A percentile compares a stretch with the other conserved stretches of the same genome.
These are phyloP conservation scores for Brassica rapa DNA, from an alignment of 345 rosid genomes.

Conservation along the genomic window DNA sequence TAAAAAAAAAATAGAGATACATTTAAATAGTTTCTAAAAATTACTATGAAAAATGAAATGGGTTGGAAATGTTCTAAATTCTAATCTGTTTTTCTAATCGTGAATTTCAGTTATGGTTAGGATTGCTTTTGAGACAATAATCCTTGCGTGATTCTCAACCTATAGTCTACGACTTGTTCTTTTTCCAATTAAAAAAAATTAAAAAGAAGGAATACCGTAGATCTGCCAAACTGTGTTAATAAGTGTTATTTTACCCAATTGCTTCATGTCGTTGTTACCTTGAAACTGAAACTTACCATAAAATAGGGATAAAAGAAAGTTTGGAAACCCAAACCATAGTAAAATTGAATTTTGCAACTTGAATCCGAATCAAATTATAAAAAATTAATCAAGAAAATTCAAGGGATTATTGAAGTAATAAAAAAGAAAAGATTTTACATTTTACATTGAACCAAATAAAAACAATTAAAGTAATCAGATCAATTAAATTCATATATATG, in stretches of 20 bases:
- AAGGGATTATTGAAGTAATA: too few species aligned
- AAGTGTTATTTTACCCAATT: neutral
- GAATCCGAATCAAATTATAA: neutral
- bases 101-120: too few species aligned
- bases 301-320: neutral
- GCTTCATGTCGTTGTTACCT: neutral
- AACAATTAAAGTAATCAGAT: too few species aligned
- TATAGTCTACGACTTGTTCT: constrained; percentile 9
- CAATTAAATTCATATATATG: too few species aligned
- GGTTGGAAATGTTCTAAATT: too few species aligned
- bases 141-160: neutral
- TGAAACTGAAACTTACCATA: neutral
- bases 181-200: neutral
- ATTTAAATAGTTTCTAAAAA: too few species aligned
- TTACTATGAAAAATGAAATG: too few species aligned
- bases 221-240: neutral
- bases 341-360: neutral
- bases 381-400: neutral
- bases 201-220: neutral
- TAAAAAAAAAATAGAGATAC: too few species aligned
- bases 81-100: too few species aligned
- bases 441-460: too few species aligned
- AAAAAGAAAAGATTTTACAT: too few species aligned
- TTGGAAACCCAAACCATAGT: neutral
- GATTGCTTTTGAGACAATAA: neutral